Conservation (phyloP, 345 rosid species). For the Eucalyptus urophylla region DNA sequence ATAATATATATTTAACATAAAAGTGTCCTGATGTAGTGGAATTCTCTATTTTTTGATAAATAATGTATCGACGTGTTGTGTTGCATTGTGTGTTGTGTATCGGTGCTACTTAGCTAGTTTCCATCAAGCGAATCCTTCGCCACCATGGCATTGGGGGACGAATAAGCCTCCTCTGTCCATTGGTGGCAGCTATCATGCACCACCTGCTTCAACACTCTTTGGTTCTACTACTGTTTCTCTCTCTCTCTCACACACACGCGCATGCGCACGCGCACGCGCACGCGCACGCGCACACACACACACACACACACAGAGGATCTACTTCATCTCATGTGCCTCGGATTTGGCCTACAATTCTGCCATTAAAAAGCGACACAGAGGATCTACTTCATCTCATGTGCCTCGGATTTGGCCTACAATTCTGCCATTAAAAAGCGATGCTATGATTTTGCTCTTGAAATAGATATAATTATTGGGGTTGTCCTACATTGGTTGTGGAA, state of each 20-base stretch:
- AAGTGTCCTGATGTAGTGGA: too few species aligned
- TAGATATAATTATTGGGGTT: background rate
- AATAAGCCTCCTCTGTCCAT: slow-evolving; percentile 3
- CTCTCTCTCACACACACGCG: too few species aligned
- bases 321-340: background rate
- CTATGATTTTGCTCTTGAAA: too few species aligned
- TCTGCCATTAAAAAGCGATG: rapidly evolving
- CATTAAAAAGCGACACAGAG: background rate
- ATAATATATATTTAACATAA: too few species aligned
- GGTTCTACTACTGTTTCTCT: slow-evolving; percentile 52
- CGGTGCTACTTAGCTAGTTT: background rate
- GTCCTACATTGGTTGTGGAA: too few species aligned
- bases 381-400: background rate
- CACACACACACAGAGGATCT: background rate
- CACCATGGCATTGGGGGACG: slow-evolving; percentile 27
- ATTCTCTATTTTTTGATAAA: too few species aligned
- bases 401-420: background rate
- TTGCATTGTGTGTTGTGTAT: too few species aligned
- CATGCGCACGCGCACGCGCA: too few species aligned
- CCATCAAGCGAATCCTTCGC: background rate
- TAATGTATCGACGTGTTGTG: too few species aligned
- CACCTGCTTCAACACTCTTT: slow-evolving; percentile 55
- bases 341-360: background rate
- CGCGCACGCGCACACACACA: too few species aligned
- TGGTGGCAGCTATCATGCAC: slow-evolving; percentile 34